Evolutionary conservation across 2,329 filamentous ascomycete species (phyloP), one percentile per base, ranked within the genome.

Genomic region (Colletotrichum destructivum): DNA sequence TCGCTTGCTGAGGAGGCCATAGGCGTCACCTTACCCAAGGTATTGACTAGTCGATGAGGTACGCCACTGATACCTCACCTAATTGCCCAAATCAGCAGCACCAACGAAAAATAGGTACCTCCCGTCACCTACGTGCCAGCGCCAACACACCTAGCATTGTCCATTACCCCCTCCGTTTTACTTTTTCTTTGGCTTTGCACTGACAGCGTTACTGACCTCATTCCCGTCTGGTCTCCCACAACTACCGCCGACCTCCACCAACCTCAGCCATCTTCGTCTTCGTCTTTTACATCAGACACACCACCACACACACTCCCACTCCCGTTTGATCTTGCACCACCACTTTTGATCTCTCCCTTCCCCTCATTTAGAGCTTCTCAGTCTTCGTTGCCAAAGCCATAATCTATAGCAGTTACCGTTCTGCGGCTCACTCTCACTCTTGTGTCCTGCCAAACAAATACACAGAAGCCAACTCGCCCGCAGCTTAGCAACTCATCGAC

Each of bases 251-350:
- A 21, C 59, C 59, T 51, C 59, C 46, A 62, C 56, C 60, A 46
- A 31, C 54, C 40, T 21, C 55, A 62, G 60, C 47, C 52, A 40
- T 64, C 69, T 71, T 69, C 46, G 65, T 69, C 65, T 69, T 72
- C 69, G 69, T 61, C 69, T 69, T 65, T 72, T 56, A 69, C 69
- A 69, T 69, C 69, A 69, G 69, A 64, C 69, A 72, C 65, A 68
- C 57, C 54, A 69, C 57, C 52, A 57, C 68, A 67, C 63, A 64
- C 44, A 51, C 47, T 60, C 54, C 21, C 61, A 31, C 56, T 67
- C 44, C 57, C 26, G 26, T 35, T 55, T 18, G 60, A 69, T 38
- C 64, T 68, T 59, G 54, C 47, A 72, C 66, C 52, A 69, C 52
- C 52, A 69, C 47, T 23, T 54, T 60, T 40, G 65, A 47, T 54